Base-by-base conservation (phyloP, 768 basidiomycete species). In the Porpolomopsis calyptriformis region DNA sequence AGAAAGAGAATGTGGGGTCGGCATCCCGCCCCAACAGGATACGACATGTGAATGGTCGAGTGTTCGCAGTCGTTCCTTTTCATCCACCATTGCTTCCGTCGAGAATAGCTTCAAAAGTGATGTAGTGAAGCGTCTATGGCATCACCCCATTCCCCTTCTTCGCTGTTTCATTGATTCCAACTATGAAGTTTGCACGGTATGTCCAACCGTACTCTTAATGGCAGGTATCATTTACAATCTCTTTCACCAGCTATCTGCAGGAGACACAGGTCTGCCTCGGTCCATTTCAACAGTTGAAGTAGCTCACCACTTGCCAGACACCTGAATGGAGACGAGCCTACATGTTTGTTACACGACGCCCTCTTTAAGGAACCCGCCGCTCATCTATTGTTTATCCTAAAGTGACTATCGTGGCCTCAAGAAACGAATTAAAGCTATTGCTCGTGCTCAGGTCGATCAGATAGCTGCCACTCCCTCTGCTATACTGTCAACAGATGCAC, bases 401-500 rank as follows among this genome's bases (percentile, higher is more conserved):
- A 88, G 85, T 57, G 77, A 88, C 59, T 89, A 88, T 55, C 73
- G 73, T 1, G 76, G 70, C 5, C 73, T 89, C 11, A 86, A 87
- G 61, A 80, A 76, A 51, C 67, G 70, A 10, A 80, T 88, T 18
- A 66, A 67, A 8, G 70, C 70, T 1, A 77, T 86, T 45, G 72
- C 71, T 25, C 63, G 61, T 45, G 62, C 59, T 0, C 62, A 43
- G 18, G 38, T 22, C 2, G 26, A 26, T 14, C 27, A 2, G 11
- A n/a, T 4, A 3, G 2, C 1, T 24, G 16, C 18, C 19, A 4
- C 8, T 4, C 40, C 19, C 12, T 35, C 33, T 4, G 16, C 47
- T 2, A 23, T 29, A 12, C 39, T 11, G 20, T 34, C 47, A 35
- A 34, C 7, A 7, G 29, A 31, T 31, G 29, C 14, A 7, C 7